Evolutionary conservation across 2,329 filamentous ascomycete species (phyloP), one percentile per base, ranked within the genome.

Genomic region (Samsoniella hepiali): DNA sequence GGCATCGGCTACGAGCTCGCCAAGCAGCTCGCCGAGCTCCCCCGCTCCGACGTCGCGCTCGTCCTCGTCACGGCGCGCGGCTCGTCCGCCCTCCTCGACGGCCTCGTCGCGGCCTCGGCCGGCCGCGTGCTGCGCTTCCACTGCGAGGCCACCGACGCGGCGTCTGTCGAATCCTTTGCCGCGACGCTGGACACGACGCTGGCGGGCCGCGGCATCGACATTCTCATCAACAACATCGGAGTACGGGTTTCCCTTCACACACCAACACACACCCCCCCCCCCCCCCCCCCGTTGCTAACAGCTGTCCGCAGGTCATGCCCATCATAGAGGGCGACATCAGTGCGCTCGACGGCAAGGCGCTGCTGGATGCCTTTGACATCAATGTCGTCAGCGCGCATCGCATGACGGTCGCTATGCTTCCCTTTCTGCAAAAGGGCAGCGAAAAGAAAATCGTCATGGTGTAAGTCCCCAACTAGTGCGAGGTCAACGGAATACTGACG

Each of bases 1-100:
- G 51, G 51, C n/a, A 55, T 55, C 31, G 51, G 51, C 51, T 31
- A 31, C 51, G 51, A 55, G 31, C 51, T 55, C 13, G 29, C 51
- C n/a, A 22, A 31, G 17, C 8, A 32, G 29, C 51, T 55, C 29
- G 36, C 22, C 5, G 27, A 13, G 29, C 51, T 36, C 3, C 51
- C 51, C 17, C 5, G 3, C 17, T 55, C 51, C 11, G 22, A 38
- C 3, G 36, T 55, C 31, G 29, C 51, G 11, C 29, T n/a, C 51
- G 51, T 55, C 51, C 32, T 32, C 51, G 36, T 38, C 51, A 55
- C 51, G n/a, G n/a, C n/a, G n/a, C 51, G 51, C 51, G 32, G 22
- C 27, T 11, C 27, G 6, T 34, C 51, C 3, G 29, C 15, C 17
- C 22, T 13, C 10, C 31, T 38, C 11, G 31, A 34, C 17, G n/a